These are phyloP conservation scores for Malus orientalis DNA, from an alignment of 306 rosid species.

Conservation along the genomic window DNA sequence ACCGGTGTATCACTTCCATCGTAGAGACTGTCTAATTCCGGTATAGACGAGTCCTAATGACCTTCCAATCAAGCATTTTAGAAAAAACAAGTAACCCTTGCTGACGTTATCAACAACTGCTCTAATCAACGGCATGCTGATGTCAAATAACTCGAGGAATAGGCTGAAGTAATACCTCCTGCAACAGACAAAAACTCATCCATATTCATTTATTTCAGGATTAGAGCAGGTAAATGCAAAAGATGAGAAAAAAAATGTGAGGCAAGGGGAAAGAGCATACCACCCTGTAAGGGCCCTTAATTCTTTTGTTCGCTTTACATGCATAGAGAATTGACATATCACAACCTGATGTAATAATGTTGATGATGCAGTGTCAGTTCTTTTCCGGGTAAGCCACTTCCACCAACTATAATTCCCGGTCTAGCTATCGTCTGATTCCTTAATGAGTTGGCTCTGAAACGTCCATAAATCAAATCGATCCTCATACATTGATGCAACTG, in stretches of 20 bases:
- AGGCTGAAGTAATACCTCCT: conserved; percentile 96
- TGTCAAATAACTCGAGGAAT: conserved; percentile 78
- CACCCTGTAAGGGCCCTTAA: conserved; percentile 81
- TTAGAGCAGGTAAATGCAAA: background rate
- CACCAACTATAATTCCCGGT: conserved; percentile 58
- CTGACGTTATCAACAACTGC: conserved; percentile 65
- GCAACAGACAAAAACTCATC: conserved; percentile 19
- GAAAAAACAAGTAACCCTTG: conserved; percentile 66
- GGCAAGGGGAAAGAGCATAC: conserved; percentile 34
- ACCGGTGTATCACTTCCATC: conserved; percentile 59
- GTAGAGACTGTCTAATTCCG: conserved; percentile 83
- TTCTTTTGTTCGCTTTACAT: conserved; percentile 77
- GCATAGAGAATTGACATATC: conserved; percentile 53
- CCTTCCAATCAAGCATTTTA: conserved; percentile 82
- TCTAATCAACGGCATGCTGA: conserved; percentile 67
- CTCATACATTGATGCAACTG: conserved; percentile 87
- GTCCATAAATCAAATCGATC: conserved; percentile 80
- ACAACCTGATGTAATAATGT: conserved; percentile 30
- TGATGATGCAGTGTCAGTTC: conserved; percentile 23
- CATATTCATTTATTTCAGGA: background rate
- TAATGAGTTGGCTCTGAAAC: conserved; percentile 50
- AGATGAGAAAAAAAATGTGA: background rate
- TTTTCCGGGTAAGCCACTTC: conserved; percentile 48
- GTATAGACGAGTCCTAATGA: conserved; percentile 89
- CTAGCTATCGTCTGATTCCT: conserved; percentile 36